Evolutionary conservation across 2,329 filamentous ascomycete genomes (phyloP), one percentile per base, ranked within the genome.

Genomic region (Stagonosporopsis vannaccii): DNA sequence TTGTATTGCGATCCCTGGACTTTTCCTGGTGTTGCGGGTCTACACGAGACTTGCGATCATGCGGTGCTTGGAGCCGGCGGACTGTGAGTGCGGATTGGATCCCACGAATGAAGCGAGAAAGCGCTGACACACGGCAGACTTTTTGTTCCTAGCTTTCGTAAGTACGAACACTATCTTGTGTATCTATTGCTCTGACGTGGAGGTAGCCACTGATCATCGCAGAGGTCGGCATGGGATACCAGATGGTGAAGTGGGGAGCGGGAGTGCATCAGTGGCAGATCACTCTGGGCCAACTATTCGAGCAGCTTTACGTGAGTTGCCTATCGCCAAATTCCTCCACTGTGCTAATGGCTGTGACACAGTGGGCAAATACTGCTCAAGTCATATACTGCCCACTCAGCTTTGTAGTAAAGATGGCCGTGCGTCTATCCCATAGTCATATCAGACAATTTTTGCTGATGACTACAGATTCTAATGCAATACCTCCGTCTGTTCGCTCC

Each of bases 191-290:
- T 11, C 58, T 61, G 41, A 62, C 39, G 6, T n/a, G 4, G 2
- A 11, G 30, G 20, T 12, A 68, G 67, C 63, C 65, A 15, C 47
- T 71, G 32, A 67, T 71, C 12, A 43, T 70, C 19, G 46, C 48
- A 17, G 63, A 68, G 43, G 51, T 69, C 13, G 61, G 44, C 6
- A 53, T 70, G 43, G 68, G 67, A 20, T 67, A 66, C 20, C 53
- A 60, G 19, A 69, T 68, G 63, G 63, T 68, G 2, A 64, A 65
- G 33, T 69, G 61, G 61, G 69, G 69, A n/a, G 62, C 66, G 23
- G 69, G 69, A 9, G 67, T 70, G 4, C 69, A 71, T 57, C 67
- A 70, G 47, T 71, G 69, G 69, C 66, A 71, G 54, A 41, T 71
- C 9, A 66, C 66, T 12, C 40, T 66, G 23, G 59, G 54, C 9